A percentile compares a stretch with the other conserved stretches of the same genome.
Conservation (phyloP, 305 asterid species). For the Fraxinus baroniana region DNA sequence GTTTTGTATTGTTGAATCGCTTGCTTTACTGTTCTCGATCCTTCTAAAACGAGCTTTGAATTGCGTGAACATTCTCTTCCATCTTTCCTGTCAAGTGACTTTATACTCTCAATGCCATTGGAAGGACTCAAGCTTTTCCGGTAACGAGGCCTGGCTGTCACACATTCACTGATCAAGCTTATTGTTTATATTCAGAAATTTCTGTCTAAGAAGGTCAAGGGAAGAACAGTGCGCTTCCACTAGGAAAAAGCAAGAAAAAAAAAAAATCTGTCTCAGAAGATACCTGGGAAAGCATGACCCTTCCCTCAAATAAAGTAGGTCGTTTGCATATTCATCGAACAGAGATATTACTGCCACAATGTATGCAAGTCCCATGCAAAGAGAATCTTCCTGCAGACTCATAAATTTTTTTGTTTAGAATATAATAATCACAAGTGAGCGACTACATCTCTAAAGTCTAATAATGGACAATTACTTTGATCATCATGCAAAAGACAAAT, state of each 20-base stretch:
- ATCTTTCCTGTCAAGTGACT: conserved; percentile 37
- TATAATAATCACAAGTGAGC: background rate
- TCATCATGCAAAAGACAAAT: background rate
- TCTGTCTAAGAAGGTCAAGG: background rate
- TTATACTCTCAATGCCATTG: conserved; percentile 36
- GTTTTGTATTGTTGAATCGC: conserved; percentile 64
- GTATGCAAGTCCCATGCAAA: conserved; percentile 75
- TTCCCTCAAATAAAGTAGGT: conserved; percentile 66
- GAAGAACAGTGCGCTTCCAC: background rate
- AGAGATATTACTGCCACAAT: conserved; percentile 61
- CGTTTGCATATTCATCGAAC: conserved; percentile 82
- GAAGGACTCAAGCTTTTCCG: conserved; percentile 44
- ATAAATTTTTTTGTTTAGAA: background rate
- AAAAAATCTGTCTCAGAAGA: conserved; percentile 1
- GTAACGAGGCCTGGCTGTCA: conserved; percentile 88
- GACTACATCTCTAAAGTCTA: background rate
- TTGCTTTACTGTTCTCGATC: conserved; percentile 68
- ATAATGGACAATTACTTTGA: background rate
- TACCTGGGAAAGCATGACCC: conserved; percentile 94
- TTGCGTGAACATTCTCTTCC: conserved; percentile 50
- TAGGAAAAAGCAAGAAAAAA: background rate
- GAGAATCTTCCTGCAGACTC: conserved; percentile 62
- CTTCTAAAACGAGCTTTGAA: conserved; percentile 57
- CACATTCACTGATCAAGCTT: conserved; percentile 37
- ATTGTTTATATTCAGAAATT: background rate